Conservation (phyloP, 192 early-diverging fungal species). For the Backusella tarrabulga region DNA sequence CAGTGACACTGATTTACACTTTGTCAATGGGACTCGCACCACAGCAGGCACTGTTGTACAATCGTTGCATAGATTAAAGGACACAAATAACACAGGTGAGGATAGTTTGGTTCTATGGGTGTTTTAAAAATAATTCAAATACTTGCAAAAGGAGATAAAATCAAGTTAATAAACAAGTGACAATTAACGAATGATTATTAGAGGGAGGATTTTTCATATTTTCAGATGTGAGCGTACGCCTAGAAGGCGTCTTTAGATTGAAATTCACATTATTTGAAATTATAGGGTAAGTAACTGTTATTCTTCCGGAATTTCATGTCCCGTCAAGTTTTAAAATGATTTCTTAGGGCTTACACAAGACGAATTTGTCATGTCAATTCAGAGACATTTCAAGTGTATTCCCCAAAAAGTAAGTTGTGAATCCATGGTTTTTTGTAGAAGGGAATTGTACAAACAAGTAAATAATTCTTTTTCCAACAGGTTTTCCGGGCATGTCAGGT, state of each 20-base stretch:
- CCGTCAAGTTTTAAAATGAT: background rate
- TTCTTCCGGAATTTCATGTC: background rate
- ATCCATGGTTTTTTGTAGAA: background rate
- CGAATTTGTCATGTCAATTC: constrained; percentile 1
- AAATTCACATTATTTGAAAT: constrained; percentile 93
- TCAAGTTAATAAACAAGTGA: no score
- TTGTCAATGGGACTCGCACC: constrained; percentile 39
- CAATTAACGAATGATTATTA: no score
- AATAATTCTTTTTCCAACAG: background rate
- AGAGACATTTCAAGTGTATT: constrained; percentile 12
- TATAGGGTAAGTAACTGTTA: constrained; percentile 46
- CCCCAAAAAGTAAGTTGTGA: constrained; percentile 9
- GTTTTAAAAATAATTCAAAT: background rate
- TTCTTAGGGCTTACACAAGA: background rate
- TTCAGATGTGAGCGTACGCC: constrained; percentile 88
- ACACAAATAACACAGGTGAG: constrained; percentile 64
- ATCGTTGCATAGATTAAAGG: constrained; percentile 84
- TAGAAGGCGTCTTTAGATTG: constrained; percentile 81
- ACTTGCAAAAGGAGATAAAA: background rate
- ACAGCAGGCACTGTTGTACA: constrained; percentile 91
- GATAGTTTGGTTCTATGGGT: background rate
- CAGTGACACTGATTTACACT: background rate
- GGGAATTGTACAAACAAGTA: no score
- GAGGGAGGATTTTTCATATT: constrained; percentile 95
- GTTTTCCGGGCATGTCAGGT: constrained; percentile 16